Evolutionary conservation across 2,329 filamentous ascomycete genomes (phyloP).

Genomic region (Claviceps paspali): DNA sequence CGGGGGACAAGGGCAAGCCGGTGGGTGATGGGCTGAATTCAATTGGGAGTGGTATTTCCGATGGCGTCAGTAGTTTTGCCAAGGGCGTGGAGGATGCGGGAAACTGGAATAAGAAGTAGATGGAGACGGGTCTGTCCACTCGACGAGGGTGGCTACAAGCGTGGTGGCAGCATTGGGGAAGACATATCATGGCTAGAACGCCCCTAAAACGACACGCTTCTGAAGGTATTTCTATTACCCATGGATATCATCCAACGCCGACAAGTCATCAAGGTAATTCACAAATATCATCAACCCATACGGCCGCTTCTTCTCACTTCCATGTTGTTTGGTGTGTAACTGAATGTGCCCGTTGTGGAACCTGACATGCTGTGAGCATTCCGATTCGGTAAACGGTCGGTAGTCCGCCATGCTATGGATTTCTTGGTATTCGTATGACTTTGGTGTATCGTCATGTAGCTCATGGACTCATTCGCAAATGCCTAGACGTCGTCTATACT

Average conservation of each 20-base stretch:
- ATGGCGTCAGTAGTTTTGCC: constrained; percentile 31
- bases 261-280: not conserved
- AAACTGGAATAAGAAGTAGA: constrained; percentile 31
- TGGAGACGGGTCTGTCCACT: not conserved
- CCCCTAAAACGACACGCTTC: not conserved
- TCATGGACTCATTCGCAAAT: not conserved
- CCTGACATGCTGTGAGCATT: too few species aligned
- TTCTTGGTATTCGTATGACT: not conserved
- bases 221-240: too few species aligned
- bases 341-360: too few species aligned
- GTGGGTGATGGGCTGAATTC: constrained; percentile 39
- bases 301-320: too few species aligned
- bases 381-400: too few species aligned
- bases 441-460: too few species aligned
- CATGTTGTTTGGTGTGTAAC: too few species aligned
- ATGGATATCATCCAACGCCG: not conserved
- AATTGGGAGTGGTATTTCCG: constrained; percentile 37
- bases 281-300: too few species aligned
- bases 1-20: constrained; percentile 37
- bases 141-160: not conserved
- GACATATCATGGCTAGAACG: not conserved
- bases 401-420: too few species aligned
- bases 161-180: not conserved
- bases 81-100: constrained; percentile 43
- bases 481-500: constrained; percentile 32